These are phyloP conservation scores for Exophiala sp. DNA, from an alignment of 2,329 filamentous ascomycete species.

Conservation along the genomic window DNA sequence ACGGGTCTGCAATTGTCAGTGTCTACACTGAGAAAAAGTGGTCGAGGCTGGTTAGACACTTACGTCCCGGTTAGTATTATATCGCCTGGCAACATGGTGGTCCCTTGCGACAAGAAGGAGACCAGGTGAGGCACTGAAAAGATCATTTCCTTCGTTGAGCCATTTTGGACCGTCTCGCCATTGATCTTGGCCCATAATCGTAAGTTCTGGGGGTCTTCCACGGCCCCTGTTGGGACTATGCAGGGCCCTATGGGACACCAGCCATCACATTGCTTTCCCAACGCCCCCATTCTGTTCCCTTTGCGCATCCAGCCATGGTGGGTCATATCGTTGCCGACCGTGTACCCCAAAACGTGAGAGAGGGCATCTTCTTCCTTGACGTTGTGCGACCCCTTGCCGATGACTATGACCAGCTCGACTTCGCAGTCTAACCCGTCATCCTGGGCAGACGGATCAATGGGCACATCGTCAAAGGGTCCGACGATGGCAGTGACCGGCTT, in stretches of 20 bases:
- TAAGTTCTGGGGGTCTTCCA: slow-evolving; percentile 33
- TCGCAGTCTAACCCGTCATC: slow-evolving; percentile 26
- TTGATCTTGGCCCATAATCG: slow-evolving; percentile 35
- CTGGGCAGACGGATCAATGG: slow-evolving; percentile 24
- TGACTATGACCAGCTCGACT: slow-evolving; percentile 37
- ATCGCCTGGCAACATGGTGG: slow-evolving; percentile 36
- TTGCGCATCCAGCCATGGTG: no score
- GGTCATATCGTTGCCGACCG: no score
- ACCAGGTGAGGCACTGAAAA: slow-evolving; percentile 36
- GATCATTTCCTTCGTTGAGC: slow-evolving; percentile 37
- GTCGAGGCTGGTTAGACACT: no score
- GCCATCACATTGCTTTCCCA: no score
- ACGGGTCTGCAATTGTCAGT: no score
- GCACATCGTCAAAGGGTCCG: slow-evolving; percentile 20
- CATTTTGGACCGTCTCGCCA: slow-evolving; percentile 36
- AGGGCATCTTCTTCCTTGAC: no score
- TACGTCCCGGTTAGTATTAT: slow-evolving; percentile 42
- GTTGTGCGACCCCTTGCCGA: slow-evolving; percentile 40
- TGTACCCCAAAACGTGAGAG: no score
- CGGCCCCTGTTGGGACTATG: slow-evolving; percentile 31
- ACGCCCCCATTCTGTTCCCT: no score
- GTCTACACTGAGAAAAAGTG: no score
- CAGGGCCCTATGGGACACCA: slow-evolving; percentile 36
- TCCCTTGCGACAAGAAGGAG: slow-evolving; percentile 36
- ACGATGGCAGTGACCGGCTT: slow-evolving; percentile 25